phyloP scores from a whole-genome alignment of 2,329 filamentous ascomycete species.

The Tolypocladium inflatum region DNA sequence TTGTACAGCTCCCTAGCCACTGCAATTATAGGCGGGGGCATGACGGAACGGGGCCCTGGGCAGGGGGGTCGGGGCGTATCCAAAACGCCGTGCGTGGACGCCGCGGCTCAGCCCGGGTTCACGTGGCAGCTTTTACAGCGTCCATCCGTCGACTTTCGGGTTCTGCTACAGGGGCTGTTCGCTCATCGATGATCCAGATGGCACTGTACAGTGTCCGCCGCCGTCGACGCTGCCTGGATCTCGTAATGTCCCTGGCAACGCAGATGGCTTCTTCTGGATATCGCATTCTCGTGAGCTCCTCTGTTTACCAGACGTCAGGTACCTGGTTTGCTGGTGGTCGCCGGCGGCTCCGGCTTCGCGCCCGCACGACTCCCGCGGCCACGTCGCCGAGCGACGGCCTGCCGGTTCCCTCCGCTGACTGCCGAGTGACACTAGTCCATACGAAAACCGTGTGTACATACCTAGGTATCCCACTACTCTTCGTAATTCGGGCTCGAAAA shows the following conservation, averaged over 20 bases:
- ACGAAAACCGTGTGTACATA: background rate
- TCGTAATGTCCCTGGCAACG: background rate
- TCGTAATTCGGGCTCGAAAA: background rate
- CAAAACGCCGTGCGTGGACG: constrained; percentile 2
- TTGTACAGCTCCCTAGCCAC: background rate
- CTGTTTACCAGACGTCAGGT: background rate
- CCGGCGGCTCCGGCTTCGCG: background rate
- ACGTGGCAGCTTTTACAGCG: background rate
- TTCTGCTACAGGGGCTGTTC: background rate
- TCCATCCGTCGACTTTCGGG: background rate
- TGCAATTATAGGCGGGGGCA: background rate
- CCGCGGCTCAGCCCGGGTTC: background rate
- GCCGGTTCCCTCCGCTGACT: background rate
- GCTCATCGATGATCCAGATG: too few species aligned
- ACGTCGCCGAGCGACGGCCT: background rate
- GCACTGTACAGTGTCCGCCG: too few species aligned
- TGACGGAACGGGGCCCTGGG: background rate
- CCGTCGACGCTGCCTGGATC: background rate
- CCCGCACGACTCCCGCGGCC: background rate
- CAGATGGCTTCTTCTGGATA: background rate
- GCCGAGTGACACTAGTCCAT: background rate
- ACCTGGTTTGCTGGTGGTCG: background rate
- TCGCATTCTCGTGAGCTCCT: background rate
- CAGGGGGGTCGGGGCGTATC: background rate
- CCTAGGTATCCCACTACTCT: background rate